Evolutionary conservation across 192 early-diverging fungal genomes (phyloP).

Genomic region (Haplosporangium gracile): DNA sequence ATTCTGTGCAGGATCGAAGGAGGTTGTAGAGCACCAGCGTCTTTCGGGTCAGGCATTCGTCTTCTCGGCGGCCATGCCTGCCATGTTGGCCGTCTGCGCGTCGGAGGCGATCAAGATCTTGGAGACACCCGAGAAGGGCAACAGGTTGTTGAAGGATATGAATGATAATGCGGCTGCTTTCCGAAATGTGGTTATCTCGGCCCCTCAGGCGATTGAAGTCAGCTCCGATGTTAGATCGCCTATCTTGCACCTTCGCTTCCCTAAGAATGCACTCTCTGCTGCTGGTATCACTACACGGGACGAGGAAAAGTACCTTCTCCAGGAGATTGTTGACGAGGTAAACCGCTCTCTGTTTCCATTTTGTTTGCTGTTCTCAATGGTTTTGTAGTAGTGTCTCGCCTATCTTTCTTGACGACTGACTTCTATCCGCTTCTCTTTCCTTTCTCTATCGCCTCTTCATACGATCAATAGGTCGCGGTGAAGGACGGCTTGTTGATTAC

Average conservation of each 20-base stretch:
- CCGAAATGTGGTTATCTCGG: slow-evolving; percentile 67
- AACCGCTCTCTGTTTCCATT: background rate
- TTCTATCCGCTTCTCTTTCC: background rate
- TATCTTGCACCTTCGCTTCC: slow-evolving; percentile 83
- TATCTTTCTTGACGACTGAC: slow-evolving; percentile 13
- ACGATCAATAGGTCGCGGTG: slow-evolving; percentile 54
- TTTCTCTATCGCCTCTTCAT: background rate
- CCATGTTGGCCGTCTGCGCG: slow-evolving; percentile 91
- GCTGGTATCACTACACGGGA: slow-evolving; percentile 59
- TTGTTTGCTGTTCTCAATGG: background rate
- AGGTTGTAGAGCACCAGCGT: slow-evolving; percentile 91
- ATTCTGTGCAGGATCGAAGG: slow-evolving; percentile 90
- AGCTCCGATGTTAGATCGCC: slow-evolving; percentile 70
- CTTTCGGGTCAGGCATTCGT: slow-evolving; percentile 92
- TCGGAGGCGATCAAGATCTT: slow-evolving; percentile 84
- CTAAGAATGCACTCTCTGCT: slow-evolving; percentile 39
- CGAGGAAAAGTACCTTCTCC: slow-evolving; percentile 83
- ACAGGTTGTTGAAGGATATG: slow-evolving; percentile 64
- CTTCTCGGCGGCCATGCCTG: slow-evolving; percentile 95
- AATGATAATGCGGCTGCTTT: slow-evolving; percentile 74
- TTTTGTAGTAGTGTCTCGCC: background rate
- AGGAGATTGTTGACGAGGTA: slow-evolving; percentile 84
- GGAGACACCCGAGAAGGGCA: slow-evolving; percentile 52
- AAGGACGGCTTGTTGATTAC: slow-evolving; percentile 89
- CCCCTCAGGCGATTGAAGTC: slow-evolving; percentile 61